A percentile compares a stretch with the other conserved stretches of the same genome.
Conservation (phyloP, 352 stramenopile genomes). For the Aphanomyces cochlioides region DNA sequence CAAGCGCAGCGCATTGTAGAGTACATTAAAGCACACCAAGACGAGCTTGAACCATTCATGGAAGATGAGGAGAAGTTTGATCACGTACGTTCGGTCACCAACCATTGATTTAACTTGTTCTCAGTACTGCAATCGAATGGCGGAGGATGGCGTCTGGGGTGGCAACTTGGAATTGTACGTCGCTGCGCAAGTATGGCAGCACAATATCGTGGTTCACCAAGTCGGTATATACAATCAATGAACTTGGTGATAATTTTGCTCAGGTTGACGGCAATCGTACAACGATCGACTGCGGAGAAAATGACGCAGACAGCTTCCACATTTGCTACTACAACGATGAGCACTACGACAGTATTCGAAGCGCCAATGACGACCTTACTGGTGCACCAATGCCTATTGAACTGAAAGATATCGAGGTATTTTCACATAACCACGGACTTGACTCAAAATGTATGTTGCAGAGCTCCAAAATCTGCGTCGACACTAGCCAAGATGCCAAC, state of each 20-base stretch:
- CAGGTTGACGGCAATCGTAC: slow-evolving; percentile 40
- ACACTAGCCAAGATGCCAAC: background rate
- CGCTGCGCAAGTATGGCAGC: slow-evolving; percentile 59
- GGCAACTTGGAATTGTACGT: slow-evolving; percentile 81
- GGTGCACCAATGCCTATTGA: slow-evolving; percentile 45
- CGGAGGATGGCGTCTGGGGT: slow-evolving; percentile 73
- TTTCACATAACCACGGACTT: background rate
- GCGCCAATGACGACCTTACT: slow-evolving; percentile 37
- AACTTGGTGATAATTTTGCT: background rate
- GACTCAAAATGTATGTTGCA: background rate
- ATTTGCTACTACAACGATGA: slow-evolving; percentile 36
- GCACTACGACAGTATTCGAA: slow-evolving; percentile 79
- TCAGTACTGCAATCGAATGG: slow-evolving; percentile 77
- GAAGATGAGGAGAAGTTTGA: slow-evolving; percentile 85
- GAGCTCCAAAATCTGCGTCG: slow-evolving; percentile 27
- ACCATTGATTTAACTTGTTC: slow-evolving; percentile 1
- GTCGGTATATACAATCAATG: slow-evolving; percentile 20
- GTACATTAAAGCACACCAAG: slow-evolving; percentile 64
- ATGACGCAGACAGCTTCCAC: slow-evolving; percentile 9
- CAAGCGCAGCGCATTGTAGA: slow-evolving; percentile 54
- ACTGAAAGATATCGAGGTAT: slow-evolving; percentile 38
- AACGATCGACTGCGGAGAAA: slow-evolving; percentile 24
- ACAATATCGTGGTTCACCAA: slow-evolving; percentile 77
- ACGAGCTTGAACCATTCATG: slow-evolving; percentile 84
- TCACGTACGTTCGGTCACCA: slow-evolving; percentile 39